Base-by-base conservation (phyloP, 1,284 basidiomycete species). In the Sporisorium iseilematis-ciliati region DNA sequence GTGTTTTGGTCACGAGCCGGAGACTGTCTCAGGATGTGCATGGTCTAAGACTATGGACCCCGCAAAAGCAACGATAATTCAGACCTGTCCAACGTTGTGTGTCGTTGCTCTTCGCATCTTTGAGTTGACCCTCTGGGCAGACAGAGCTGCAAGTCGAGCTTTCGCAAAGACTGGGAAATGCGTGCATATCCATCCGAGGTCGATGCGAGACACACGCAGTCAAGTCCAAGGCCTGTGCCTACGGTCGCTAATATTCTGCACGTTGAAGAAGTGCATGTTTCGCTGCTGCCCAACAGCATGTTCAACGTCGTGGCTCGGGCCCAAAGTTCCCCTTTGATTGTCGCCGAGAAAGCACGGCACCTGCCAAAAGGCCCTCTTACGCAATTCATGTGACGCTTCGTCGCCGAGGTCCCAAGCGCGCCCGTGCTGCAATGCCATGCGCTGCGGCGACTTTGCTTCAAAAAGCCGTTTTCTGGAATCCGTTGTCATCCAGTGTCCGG, bases 361-460 rank as follows among this genome's bases (percentile, higher is more conserved):
- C 33, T 33, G 33, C 11, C 33, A 2, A 33, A 11, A 33, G 33
- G 12, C 6, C 33, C 12, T 33, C 11, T 6, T 33, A 4, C 12
- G 35, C 25, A 25, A 31, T 31, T 7, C 29, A 14, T n/a, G n/a
- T n/a, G 35, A 49, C 7, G 26, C 29, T 31, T 49, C 18, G 23
- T 14, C 18, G 46, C 7, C 48, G 25, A 26, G 25, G 26, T n/a
- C 21, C 16, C 20, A 46, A n/a, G n/a, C n/a, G 43, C 23, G 31
- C 35, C 35, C 16, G 35, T 16, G 35, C 35, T 38, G 35, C 35
- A 16, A 38, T 38, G 35, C 35, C 35, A 16, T 16, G 35, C 35
- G 35, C 31, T 52, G 20, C 51, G 51, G 51, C 51, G 51, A 52
- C 51, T 52, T 41, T 8, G 50, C 16, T 20, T 3, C 25, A 11